These are phyloP conservation scores for Mycena galopus DNA, from an alignment of 768 basidiomycete genomes.

Conservation along the genomic window DNA sequence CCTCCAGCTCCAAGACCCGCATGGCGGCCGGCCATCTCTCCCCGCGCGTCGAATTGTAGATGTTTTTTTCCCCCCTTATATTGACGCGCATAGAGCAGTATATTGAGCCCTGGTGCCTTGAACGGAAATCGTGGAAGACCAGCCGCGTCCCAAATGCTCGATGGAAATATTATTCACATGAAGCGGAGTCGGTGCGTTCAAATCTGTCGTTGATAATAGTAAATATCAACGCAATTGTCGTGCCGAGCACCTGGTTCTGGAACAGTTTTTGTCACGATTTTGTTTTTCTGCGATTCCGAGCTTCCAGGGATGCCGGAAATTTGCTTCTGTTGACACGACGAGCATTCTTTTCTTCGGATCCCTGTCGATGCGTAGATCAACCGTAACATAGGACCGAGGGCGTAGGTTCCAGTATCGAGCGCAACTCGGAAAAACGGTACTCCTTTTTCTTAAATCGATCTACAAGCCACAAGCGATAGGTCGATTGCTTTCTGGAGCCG, in stretches of 20 bases:
- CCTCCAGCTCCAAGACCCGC: too few relatives aligned
- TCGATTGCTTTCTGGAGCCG: conserved; percentile 10
- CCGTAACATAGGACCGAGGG: not conserved
- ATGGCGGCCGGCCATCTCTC: too few relatives aligned
- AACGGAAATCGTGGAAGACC: too few relatives aligned
- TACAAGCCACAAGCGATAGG: conserved; percentile 5
- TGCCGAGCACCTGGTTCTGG: not conserved
- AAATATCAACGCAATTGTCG: not conserved
- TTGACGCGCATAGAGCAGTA: too few relatives aligned
- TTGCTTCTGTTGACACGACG: not conserved
- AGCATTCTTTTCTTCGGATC: conserved; percentile 3
- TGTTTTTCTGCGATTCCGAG: not conserved
- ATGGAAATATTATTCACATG: too few relatives aligned
- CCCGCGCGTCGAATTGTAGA: too few relatives aligned
- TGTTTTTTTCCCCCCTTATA: too few relatives aligned
- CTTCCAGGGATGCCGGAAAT: not conserved
- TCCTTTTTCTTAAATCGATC: conserved; percentile 12
- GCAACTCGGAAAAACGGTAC: conserved; percentile 6
- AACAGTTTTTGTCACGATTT: not conserved
- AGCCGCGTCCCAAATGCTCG: too few relatives aligned
- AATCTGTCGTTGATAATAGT: too few relatives aligned
- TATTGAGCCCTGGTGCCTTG: too few relatives aligned
- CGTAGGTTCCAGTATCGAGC: not conserved
- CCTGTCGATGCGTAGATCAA: conserved; percentile 1
- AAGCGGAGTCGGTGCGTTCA: too few relatives aligned